phyloP scores from a whole-genome alignment of 1,284 basidiomycete species.

The Tausonia pullulans region DNA sequence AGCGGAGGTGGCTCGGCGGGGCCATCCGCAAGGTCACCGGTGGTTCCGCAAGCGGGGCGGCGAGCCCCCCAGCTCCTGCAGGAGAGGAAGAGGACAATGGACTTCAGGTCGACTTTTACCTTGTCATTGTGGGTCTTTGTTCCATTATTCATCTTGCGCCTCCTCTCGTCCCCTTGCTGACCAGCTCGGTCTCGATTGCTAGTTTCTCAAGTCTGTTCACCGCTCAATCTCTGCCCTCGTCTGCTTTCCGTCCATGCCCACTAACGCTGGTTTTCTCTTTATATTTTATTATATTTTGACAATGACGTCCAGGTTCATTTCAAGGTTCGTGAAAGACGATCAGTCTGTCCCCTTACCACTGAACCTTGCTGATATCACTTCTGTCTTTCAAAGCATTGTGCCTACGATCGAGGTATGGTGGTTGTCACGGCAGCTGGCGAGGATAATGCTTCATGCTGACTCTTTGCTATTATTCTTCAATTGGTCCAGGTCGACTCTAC shows the following conservation, averaged over 20 bases:
- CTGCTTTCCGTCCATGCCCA: not conserved
- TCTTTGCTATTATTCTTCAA: conserved; percentile 2
- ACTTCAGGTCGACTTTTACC: conserved; percentile 87
- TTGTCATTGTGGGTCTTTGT: conserved; percentile 51
- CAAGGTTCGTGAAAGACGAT: conserved; percentile 52
- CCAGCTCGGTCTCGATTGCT: no score
- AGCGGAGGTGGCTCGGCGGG: conserved; percentile 67
- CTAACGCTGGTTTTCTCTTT: not conserved
- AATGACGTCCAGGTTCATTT: conserved; percentile 75
- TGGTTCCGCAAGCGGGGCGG: conserved; percentile 38
- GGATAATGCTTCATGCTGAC: not conserved
- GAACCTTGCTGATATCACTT: not conserved
- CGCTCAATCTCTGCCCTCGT: conserved; percentile 13
- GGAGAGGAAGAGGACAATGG: conserved; percentile 58
- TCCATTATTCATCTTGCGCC: not conserved
- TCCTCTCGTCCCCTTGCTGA: not conserved
- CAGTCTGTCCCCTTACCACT: not conserved
- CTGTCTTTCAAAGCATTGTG: conserved; percentile 27
- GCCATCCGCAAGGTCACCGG: conserved; percentile 62
- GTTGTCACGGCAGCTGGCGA: conserved; percentile 8
- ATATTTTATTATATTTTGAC: conserved; percentile 38
- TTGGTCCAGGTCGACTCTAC: conserved; percentile 57
- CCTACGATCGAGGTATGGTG: conserved; percentile 66
- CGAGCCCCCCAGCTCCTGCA: conserved; percentile 31
- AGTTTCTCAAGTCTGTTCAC: not conserved